Evolutionary conservation across 495 filamentous ascomycete genomes (phyloP), one percentile per base, ranked within the genome.

Genomic region (Letharia lupina): DNA sequence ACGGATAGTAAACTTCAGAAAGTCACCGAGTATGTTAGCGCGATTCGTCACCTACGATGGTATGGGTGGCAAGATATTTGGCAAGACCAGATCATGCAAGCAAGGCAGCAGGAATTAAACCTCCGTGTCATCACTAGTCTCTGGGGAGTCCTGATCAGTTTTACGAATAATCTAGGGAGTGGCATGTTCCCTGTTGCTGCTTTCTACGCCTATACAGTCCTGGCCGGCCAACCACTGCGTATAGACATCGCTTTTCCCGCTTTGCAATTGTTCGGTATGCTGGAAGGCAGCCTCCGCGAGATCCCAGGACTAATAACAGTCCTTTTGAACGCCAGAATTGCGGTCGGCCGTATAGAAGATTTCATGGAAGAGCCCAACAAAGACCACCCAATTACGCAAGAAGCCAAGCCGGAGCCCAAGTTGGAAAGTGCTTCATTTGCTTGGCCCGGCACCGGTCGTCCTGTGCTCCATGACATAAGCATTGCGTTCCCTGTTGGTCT

Each of bases 331-430:
- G 87, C 90, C 0, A 84, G 81, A 47, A 86, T 95, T 66, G 84
- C 90, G 7, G 82, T 93, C 68, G 83, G 78, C n/a, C 84, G 91
- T 68, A 87, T 95, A 58, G 89, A 94, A 69, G 81, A 83, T 28
- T 95, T 93, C 75, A 93, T 95, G 90, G 72, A 77, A 4, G 91
- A 95, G 74, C 89, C 89, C 3, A 84, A 95, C 73, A 92, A 90
- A 72, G 83, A n/a, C n/a, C n/a, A 84, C 50, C 79, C 20, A 71
- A 79, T 28, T 72, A 39, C 16, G 10, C 59, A 31, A 59, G 16
- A 45, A 57, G 52, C 28, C 31, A 45, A 33, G 11, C 37, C 67
- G 2, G 61, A 67, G 28, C 63, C 70, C 4, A 71, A 91, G 33
- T 72, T 94, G 54, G 73, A 81, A 16, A 78, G 81, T 39, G 90